Base-by-base conservation (phyloP, 2,329 filamentous ascomycete genomes). In the Neopestalotiopsis rosae region DNA sequence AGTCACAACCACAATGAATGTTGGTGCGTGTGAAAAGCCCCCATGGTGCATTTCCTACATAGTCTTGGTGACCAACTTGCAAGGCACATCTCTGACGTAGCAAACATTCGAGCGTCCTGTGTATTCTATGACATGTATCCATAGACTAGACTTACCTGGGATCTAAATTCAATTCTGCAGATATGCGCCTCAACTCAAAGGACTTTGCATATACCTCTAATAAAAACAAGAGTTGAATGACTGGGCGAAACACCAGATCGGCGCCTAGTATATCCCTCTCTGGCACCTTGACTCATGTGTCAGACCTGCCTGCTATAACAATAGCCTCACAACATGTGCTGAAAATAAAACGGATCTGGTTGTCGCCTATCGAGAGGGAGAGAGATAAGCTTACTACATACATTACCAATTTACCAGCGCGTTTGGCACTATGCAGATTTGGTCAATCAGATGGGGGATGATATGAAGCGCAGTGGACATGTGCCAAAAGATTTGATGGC, bases 371-470 rank as follows among this genome's bases (percentile, higher is more conserved):
- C 17, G 17, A 52, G 17, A 52, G 14, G 45, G 7, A 7, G 17
- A 52, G 45, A 52, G 45, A 52, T 52, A 52, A 52, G 45, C 45
- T 52, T 20, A 52, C 45, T 52, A 52, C 45, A n/a, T 49, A 49
- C 42, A n/a, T 20, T 7, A 17, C 45, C 17, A 52, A 52, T 52
- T 20, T 52, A 52, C 45, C 17, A 52, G 45, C 45, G 45, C 45
- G 17, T 52, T 20, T 52, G n/a, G 20, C 20, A 52, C 45, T 20
- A 52, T 52, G 45, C 45, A 52, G 45, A 9, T 24, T 12, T 24
- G 45, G 5, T 52, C n/a, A 7, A 52, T 24, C 34, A 17, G 14
- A 52, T n/a, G 17, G 45, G 45, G 45, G 42, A n/a, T 6, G 24
- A 24, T 28, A 38, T 10, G 34, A 38, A 38, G 24, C 24, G 24